Evolutionary conservation across 2,329 filamentous ascomycete species (phyloP).

Genomic region (Trichoderma oligosporum): DNA sequence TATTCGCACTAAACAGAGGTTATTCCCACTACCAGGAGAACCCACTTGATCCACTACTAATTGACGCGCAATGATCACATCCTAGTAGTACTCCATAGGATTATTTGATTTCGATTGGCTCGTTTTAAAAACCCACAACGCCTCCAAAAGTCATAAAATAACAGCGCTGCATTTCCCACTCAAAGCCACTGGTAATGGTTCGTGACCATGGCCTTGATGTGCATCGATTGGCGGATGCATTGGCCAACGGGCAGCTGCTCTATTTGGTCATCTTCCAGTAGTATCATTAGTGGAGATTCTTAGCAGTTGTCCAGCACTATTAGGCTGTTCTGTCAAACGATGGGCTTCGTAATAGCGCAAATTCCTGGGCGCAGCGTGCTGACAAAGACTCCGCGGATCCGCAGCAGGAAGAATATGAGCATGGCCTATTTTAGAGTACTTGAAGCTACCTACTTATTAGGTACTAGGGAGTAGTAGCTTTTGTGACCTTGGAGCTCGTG

Average conservation of each 20-base stretch:
- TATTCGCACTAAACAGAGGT: neutral
- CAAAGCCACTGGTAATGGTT: neutral
- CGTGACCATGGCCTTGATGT: slow-evolving; percentile 5
- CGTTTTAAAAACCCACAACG: neutral
- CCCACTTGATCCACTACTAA: neutral
- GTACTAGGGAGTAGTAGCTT: no score
- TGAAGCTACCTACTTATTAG: no score
- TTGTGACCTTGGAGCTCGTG: neutral
- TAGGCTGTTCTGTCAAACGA: neutral
- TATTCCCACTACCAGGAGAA: neutral
- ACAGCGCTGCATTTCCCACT: no score
- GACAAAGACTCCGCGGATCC: slow-evolving; percentile 17
- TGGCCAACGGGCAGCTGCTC: neutral
- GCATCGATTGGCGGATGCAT: slow-evolving; percentile 8
- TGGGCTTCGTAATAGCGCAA: slow-evolving; percentile 12
- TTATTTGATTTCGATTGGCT: no score
- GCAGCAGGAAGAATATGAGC: slow-evolving; percentile 6
- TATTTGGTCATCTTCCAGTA: neutral
- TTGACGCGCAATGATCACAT: slow-evolving; percentile 14
- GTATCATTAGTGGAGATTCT: neutral
- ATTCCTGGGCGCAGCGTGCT: slow-evolving; percentile 9
- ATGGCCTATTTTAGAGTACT: no score
- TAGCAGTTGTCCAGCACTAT: neutral
- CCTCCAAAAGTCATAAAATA: no score
- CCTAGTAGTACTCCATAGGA: no score